phyloP scores from a whole-genome alignment of 1,284 basidiomycete species.

The Pholiota adiposa region DNA sequence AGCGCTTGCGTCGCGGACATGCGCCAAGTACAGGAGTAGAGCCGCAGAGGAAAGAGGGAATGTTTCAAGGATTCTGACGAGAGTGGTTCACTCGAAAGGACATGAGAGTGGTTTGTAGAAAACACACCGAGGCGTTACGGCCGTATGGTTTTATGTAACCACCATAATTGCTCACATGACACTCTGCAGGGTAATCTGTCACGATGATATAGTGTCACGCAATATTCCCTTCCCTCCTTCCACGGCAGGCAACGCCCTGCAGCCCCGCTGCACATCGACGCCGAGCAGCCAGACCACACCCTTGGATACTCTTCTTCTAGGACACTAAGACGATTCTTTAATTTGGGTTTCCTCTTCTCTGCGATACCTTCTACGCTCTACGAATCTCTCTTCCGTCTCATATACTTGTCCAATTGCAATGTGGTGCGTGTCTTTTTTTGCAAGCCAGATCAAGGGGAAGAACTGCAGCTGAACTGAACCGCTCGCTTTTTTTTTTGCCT shows the following conservation, averaged over 20 bases:
- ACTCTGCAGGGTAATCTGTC: conserved; percentile 17
- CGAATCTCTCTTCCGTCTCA: conserved; percentile 12
- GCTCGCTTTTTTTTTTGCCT: conserved; percentile 10
- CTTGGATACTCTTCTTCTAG: conserved; percentile 15
- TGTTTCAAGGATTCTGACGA: neutral
- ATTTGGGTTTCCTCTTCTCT: conserved; percentile 22
- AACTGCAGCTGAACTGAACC: conserved; percentile 4
- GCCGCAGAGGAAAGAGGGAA: neutral
- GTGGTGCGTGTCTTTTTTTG: conserved; percentile 32
- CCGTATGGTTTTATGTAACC: conserved; percentile 14
- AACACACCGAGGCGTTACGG: neutral
- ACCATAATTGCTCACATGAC: conserved; percentile 25
- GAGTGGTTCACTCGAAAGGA: neutral
- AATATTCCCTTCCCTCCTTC: conserved; percentile 15
- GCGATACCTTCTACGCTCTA: conserved; percentile 29
- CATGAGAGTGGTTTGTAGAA: neutral
- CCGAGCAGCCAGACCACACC: conserved; percentile 16
- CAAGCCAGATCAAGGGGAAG: conserved; percentile 15
- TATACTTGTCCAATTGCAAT: conserved; percentile 26
- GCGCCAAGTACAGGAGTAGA: neutral
- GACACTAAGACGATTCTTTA: conserved; percentile 21
- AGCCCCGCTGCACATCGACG: conserved; percentile 16
- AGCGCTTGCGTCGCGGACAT: neutral
- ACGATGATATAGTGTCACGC: conserved; percentile 27
- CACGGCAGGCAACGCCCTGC: conserved; percentile 21